These are phyloP conservation scores for Candida sojae DNA, from an alignment of 1,139 yeast genomes.

Conservation along the genomic window DNA sequence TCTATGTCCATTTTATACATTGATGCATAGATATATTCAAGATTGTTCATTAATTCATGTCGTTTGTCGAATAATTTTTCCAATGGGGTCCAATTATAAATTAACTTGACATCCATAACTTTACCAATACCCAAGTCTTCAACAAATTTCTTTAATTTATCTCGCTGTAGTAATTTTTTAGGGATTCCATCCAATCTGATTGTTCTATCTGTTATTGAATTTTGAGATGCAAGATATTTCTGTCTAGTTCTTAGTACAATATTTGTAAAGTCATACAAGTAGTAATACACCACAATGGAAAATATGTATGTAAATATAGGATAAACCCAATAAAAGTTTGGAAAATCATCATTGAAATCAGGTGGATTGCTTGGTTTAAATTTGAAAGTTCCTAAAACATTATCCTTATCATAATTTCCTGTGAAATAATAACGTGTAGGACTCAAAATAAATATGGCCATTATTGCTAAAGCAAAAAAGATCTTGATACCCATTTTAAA, in stretches of 20 bases:
- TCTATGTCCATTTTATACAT: slow-evolving; percentile 48
- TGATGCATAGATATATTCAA: slow-evolving; percentile 51
- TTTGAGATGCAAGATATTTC: slow-evolving; percentile 80
- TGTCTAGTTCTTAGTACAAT: slow-evolving; percentile 78
- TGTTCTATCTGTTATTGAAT: slow-evolving; percentile 90
- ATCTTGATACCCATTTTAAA: slow-evolving; percentile 48
- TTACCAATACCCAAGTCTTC: slow-evolving; percentile 65
- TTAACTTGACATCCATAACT: slow-evolving; percentile 54
- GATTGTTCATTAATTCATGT: slow-evolving; percentile 25
- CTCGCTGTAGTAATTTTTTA: slow-evolving; percentile 38
- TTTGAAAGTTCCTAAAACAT: slow-evolving; percentile 15
- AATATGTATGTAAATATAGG: slow-evolving; percentile 85
- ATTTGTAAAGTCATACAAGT: slow-evolving; percentile 67
- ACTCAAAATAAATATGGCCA: slow-evolving; percentile 43
- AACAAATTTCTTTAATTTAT: slow-evolving; percentile 50
- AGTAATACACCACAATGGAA: slow-evolving; percentile 65
- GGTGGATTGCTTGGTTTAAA: slow-evolving; percentile 17
- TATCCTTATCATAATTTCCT: slow-evolving; percentile 48
- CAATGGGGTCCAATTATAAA: slow-evolving; percentile 56
- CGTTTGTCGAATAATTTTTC: slow-evolving; percentile 44
- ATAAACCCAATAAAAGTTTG: slow-evolving; percentile 66
- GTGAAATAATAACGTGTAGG: slow-evolving; percentile 48
- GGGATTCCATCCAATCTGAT: slow-evolving; percentile 88
- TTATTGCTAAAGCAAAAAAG: slow-evolving; percentile 34
- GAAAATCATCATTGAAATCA: slow-evolving; percentile 27